A percentile compares a stretch with the other conserved stretches of the same genome.
These are phyloP conservation scores for Bretziella fagacearum DNA, from an alignment of 2,329 filamentous ascomycete genomes.

Conservation along the genomic window DNA sequence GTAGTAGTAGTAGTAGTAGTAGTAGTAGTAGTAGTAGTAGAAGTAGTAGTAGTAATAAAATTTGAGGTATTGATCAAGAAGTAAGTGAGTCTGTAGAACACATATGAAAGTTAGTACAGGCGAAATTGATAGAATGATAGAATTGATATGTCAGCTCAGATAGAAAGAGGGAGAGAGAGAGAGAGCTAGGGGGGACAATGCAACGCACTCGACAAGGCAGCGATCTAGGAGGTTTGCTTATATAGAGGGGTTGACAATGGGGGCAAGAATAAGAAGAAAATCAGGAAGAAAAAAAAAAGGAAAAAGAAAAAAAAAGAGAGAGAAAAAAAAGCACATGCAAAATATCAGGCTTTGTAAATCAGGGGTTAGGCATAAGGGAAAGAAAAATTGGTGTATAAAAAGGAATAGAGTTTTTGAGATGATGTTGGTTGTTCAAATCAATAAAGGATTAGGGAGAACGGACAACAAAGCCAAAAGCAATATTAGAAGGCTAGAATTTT, in stretches of 20 bases:
- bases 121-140: conserved; percentile 2
- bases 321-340: conserved; percentile 11
- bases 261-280: conserved; percentile 2
- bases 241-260: neutral
- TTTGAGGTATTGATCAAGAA: conserved; percentile 1
- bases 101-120: conserved; percentile 7
- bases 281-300: conserved; percentile 13
- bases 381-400: too few relatives aligned
- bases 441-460: neutral
- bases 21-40: neutral
- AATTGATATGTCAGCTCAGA: neutral
- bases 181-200: too few relatives aligned
- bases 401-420: conserved; percentile 1
- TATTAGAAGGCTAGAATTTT: too few relatives aligned
- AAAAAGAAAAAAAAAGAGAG: conserved; percentile 10
- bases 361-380: neutral
- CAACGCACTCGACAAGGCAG: too few relatives aligned
- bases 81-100: conserved; percentile 2
- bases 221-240: neutral
- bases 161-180: neutral
- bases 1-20: too few relatives aligned
- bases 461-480: neutral
- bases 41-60: neutral
- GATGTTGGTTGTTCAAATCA: conserved; percentile 1
- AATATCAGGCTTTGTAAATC: neutral